phyloP scores from a whole-genome alignment of 306 rosid species.

The Albizia julibrissin region DNA sequence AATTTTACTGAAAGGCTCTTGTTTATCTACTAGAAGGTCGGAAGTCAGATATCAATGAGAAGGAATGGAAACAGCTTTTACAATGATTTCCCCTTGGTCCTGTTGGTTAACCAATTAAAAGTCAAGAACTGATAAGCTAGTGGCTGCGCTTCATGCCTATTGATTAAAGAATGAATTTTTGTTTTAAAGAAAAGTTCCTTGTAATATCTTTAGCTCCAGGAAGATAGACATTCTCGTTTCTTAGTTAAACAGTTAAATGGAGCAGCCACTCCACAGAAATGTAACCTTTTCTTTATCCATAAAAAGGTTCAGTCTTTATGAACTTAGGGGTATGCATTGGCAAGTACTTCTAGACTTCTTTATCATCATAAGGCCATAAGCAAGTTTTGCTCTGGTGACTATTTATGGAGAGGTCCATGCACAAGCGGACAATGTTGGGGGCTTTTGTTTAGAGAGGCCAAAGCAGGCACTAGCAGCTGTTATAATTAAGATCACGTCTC shows the following conservation, averaged over 20 bases:
- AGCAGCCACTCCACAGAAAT: not conserved
- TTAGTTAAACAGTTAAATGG: not conserved
- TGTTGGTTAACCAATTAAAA: not conserved
- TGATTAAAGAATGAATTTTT: not conserved
- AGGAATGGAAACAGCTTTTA: not conserved
- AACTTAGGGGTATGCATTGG: not conserved
- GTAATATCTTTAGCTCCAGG: conserved; percentile 4
- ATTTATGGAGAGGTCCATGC: not conserved
- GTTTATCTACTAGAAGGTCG: not conserved
- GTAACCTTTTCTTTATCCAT: not conserved
- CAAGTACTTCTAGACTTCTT: not conserved
- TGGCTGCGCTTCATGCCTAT: not conserved
- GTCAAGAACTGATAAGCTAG: not conserved
- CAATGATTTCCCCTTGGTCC: not conserved
- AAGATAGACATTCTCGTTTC: conserved; percentile 4
- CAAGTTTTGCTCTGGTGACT: not conserved
- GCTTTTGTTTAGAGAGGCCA: conserved; percentile 6
- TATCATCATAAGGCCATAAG: not conserved
- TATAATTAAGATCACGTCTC: not conserved
- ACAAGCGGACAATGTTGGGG: not conserved
- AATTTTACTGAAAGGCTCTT: not conserved
- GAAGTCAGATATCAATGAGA: not conserved
- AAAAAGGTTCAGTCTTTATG: not conserved
- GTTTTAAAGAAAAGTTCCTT: not conserved
- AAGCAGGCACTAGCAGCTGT: not conserved